Conservation (phyloP, 2,329 filamentous ascomycete genomes). For the Colletotrichum sp. region DNA sequence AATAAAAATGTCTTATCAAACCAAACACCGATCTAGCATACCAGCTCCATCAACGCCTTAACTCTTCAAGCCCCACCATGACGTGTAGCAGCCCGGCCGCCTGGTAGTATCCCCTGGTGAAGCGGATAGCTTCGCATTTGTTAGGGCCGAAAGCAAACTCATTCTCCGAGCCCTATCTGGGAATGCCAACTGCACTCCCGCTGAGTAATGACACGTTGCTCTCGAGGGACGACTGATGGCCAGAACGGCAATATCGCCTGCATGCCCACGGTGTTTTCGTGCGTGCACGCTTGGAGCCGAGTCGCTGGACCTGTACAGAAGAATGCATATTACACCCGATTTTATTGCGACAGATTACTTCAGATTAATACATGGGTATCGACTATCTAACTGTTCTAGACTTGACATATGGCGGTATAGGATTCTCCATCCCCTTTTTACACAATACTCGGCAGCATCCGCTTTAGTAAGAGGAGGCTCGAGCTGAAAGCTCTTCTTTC, state of each 20-base stretch:
- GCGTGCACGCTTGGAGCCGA: not conserved
- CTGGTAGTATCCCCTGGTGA: not conserved
- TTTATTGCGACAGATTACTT: not conserved
- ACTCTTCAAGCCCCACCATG: no score
- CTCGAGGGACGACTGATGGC: not conserved
- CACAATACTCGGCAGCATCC: not conserved
- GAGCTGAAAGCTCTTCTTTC: no score
- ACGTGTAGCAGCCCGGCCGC: not conserved
- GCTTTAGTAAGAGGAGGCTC: not conserved
- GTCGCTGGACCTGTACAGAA: not conserved
- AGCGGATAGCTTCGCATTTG: not conserved
- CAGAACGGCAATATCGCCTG: fast-evolving
- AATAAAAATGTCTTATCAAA: not conserved
- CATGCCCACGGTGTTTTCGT: not conserved
- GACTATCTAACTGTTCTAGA: fast-evolving
- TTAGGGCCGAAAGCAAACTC: fast-evolving
- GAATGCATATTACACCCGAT: not conserved
- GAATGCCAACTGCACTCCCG: not conserved
- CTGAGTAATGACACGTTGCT: not conserved
- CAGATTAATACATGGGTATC: not conserved
- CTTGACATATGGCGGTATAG: not conserved
- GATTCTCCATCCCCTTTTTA: not conserved
- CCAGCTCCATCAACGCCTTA: no score
- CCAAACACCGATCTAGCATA: no score
- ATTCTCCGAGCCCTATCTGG: not conserved